A percentile compares a stretch with the other conserved stretches of the same genome.
Conservation (phyloP, 805 yeast species). For the Candida multigemmis region DNA sequence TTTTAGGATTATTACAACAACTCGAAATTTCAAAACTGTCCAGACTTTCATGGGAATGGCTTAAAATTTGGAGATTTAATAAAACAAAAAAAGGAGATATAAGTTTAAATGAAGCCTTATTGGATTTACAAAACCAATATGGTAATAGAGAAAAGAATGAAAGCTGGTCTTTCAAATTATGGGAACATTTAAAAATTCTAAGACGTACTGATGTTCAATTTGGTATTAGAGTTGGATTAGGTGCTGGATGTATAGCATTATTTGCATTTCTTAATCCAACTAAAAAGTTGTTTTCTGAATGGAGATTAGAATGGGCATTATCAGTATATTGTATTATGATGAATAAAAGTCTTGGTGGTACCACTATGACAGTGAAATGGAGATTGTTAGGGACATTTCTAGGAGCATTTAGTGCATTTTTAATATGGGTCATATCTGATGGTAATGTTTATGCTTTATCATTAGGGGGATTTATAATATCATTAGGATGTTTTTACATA, state of each 20-base stretch:
- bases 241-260: constrained; percentile 55
- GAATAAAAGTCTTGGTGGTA: constrained; percentile 81
- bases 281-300: constrained; percentile 42
- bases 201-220: constrained; percentile 64
- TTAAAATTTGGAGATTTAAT: constrained; percentile 38
- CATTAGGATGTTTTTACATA: constrained; percentile 44
- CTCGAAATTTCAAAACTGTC: constrained; percentile 11
- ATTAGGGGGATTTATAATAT: constrained; percentile 35
- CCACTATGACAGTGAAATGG: constrained; percentile 71
- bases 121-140: constrained; percentile 18
- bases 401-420: constrained; percentile 58
- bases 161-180: constrained; percentile 19
- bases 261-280: constrained; percentile 61
- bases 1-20: constrained; percentile 28
- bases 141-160: constrained; percentile 3
- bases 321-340: constrained; percentile 77
- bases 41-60: constrained; percentile 40
- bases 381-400: constrained; percentile 64
- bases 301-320: constrained; percentile 81
- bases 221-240: constrained; percentile 72
- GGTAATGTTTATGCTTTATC: constrained; percentile 49
- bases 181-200: constrained; percentile 45
- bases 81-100: constrained; percentile 3
- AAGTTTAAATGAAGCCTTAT: constrained; percentile 26
- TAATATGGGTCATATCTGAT: constrained; percentile 49